Conservation (phyloP, 345 rosid species). For the Brassica cretica region DNA sequence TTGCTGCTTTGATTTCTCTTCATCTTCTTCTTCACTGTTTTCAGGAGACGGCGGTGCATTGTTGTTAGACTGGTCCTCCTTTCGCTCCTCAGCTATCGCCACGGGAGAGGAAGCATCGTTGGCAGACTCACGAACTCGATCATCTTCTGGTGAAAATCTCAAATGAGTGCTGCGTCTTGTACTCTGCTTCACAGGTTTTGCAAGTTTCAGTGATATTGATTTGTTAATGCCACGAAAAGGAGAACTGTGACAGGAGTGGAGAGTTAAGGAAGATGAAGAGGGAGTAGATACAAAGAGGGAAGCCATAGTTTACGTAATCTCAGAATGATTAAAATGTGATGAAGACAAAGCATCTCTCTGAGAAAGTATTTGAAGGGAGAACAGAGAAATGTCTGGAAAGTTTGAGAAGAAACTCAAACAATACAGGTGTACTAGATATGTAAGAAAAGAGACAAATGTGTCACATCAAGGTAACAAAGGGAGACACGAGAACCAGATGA, state of each 20-base stretch:
- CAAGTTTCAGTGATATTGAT: neutral
- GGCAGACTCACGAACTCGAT: slow-evolving; percentile 41
- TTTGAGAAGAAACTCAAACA: slow-evolving; percentile 44
- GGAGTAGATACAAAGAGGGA: slow-evolving; percentile 32
- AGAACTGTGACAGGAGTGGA: slow-evolving; percentile 11
- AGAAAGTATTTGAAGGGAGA: neutral
- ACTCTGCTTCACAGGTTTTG: neutral
- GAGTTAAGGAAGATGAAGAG: slow-evolving; percentile 31
- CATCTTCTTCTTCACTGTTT: slow-evolving; percentile 33
- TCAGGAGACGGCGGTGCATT: slow-evolving; percentile 29
- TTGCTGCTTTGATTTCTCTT: slow-evolving; percentile 56
- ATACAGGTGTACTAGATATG: slow-evolving; percentile 34
- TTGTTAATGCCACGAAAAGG: slow-evolving; percentile 16
- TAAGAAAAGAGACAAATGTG: slow-evolving; percentile 17
- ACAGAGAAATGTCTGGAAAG: slow-evolving; percentile 44
- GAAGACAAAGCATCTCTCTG: slow-evolving; percentile 5
- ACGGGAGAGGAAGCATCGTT: slow-evolving; percentile 44
- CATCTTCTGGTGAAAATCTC: slow-evolving; percentile 47
- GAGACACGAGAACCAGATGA: neutral
- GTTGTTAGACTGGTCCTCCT: slow-evolving; percentile 20
- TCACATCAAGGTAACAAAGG: slow-evolving; percentile 11
- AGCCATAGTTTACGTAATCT: slow-evolving; percentile 32
- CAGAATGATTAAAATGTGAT: neutral
- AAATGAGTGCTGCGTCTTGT: slow-evolving; percentile 22
- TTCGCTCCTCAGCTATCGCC: slow-evolving; percentile 47